Evolutionary conservation across 2,329 filamentous ascomycete species (phyloP).

Genomic region (Colletotrichum higginsianum): DNA sequence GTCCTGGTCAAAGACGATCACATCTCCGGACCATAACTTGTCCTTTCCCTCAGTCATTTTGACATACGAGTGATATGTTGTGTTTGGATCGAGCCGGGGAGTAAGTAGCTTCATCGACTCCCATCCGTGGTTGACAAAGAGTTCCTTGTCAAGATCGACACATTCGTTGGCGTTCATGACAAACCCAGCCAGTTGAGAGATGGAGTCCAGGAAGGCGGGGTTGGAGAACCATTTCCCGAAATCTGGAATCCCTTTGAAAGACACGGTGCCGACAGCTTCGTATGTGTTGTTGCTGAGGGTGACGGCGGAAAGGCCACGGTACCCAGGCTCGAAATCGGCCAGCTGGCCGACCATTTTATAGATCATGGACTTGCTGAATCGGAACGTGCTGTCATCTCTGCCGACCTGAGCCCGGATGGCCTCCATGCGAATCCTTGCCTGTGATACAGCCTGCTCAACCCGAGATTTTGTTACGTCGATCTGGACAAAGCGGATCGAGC

Average conservation of each 20-base stretch:
- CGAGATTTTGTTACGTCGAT: conserved; percentile 72
- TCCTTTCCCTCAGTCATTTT: conserved; percentile 68
- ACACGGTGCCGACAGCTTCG: conserved; percentile 59
- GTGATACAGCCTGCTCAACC: conserved; percentile 77
- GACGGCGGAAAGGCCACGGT: conserved; percentile 71
- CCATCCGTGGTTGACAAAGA: conserved; percentile 74
- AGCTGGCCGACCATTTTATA: conserved; percentile 78
- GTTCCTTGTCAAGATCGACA: conserved; percentile 67
- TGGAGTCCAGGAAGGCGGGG: conserved; percentile 71
- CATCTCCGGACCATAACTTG: conserved; percentile 65
- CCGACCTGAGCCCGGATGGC: conserved; percentile 70
- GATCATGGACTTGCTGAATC: conserved; percentile 80
- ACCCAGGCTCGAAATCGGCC: conserved; percentile 69
- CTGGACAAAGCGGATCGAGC: conserved; percentile 71
- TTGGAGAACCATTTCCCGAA: conserved; percentile 67
- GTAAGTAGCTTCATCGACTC: conserved; percentile 63
- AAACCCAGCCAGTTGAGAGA: conserved; percentile 72
- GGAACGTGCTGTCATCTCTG: conserved; percentile 75
- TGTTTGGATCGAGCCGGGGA: conserved; percentile 59
- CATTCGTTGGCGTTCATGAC: conserved; percentile 72
- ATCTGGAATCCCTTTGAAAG: conserved; percentile 61
- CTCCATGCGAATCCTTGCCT: conserved; percentile 75
- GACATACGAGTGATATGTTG: conserved; percentile 70
- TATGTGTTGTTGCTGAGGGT: conserved; percentile 63
- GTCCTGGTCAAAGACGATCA: conserved; percentile 69